phyloP scores from a whole-genome alignment of 2,329 filamentous ascomycete species.

The Periglandula ipomoeae region DNA sequence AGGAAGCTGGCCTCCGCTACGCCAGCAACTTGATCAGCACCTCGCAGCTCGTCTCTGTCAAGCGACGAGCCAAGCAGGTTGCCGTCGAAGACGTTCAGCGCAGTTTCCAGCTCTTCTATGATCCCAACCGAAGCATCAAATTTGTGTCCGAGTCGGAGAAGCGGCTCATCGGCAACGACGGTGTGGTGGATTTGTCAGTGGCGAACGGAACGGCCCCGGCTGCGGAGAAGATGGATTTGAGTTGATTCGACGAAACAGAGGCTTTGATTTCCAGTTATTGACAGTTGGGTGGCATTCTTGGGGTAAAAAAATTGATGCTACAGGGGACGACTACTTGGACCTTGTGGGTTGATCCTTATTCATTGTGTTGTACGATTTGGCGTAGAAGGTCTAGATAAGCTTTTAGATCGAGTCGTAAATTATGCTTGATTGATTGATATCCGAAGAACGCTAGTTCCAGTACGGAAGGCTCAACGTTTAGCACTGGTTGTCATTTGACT shows the following conservation, averaged over 20 bases:
- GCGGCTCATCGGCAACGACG: constrained; percentile 82
- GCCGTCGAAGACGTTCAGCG: constrained; percentile 82
- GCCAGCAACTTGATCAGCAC: constrained; percentile 98
- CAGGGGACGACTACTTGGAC: not conserved
- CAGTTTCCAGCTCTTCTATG: constrained; percentile 91
- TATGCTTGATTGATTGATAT: not conserved
- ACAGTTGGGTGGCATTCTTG: constrained; percentile 22
- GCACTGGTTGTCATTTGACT: not conserved
- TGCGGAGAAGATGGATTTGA: constrained; percentile 35
- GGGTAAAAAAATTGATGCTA: constrained; percentile 5
- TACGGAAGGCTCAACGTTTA: too few species aligned
- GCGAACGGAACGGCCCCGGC: constrained; percentile 27
- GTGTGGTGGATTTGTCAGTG: constrained; percentile 61
- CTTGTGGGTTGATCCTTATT: not conserved
- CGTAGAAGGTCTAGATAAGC: constrained; percentile 13
- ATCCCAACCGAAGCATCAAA: constrained; percentile 76
- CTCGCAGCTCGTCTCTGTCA: constrained; percentile 76
- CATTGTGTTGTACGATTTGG: constrained; percentile 14
- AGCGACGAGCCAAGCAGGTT: constrained; percentile 78
- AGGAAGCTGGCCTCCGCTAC: constrained; percentile 86
- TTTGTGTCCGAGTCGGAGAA: constrained; percentile 89
- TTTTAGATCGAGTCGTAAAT: not conserved
- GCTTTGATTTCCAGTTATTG: constrained; percentile 7
- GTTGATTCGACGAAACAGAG: constrained; percentile 20
- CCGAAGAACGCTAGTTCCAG: too few species aligned